phyloP scores from a whole-genome alignment of 2,329 filamentous ascomycete species.

The Decorospora gaudefroyi region DNA sequence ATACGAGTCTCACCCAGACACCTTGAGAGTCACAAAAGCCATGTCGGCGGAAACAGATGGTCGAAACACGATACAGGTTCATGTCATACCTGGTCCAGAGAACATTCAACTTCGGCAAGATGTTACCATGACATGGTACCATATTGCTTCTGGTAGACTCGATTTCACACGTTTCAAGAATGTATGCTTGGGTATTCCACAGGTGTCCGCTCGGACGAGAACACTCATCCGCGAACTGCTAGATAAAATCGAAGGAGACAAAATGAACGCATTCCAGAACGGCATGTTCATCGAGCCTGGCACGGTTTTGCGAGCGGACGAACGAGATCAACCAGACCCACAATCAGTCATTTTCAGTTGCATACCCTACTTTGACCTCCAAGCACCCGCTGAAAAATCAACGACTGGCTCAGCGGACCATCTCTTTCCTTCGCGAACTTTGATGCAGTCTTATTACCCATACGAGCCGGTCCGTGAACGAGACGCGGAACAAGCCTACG shows the following conservation, averaged over 20 bases:
- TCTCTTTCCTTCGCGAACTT: conserved; percentile 28
- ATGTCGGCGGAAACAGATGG: conserved; percentile 18
- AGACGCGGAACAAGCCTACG: conserved; percentile 40
- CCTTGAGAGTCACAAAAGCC: conserved; percentile 33
- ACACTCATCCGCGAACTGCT: conserved; percentile 25
- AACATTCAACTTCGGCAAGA: conserved; percentile 10
- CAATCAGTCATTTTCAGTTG: conserved; percentile 39
- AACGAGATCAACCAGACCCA: conserved; percentile 21
- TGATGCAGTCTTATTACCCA: conserved; percentile 43
- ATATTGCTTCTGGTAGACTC: conserved; percentile 27
- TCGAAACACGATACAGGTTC: conserved; percentile 26
- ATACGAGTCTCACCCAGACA: conserved; percentile 25
- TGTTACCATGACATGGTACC: conserved; percentile 34
- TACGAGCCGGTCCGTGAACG: conserved; percentile 38
- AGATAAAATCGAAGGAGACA: conserved; percentile 32
- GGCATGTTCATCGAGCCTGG: conserved; percentile 45
- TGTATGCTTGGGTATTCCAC: conserved; percentile 29
- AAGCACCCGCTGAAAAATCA: conserved; percentile 7
- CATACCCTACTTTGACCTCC: conserved; percentile 34
- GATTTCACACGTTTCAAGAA: conserved; percentile 35
- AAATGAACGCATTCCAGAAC: conserved; percentile 28
- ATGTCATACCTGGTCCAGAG: conserved; percentile 31
- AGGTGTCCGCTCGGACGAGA: conserved; percentile 22
- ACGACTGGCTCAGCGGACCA: conserved; percentile 7
- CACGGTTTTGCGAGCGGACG: conserved; percentile 38